Base-by-base conservation (phyloP, 306 rosid species). In the Fragaria vesca region DNA sequence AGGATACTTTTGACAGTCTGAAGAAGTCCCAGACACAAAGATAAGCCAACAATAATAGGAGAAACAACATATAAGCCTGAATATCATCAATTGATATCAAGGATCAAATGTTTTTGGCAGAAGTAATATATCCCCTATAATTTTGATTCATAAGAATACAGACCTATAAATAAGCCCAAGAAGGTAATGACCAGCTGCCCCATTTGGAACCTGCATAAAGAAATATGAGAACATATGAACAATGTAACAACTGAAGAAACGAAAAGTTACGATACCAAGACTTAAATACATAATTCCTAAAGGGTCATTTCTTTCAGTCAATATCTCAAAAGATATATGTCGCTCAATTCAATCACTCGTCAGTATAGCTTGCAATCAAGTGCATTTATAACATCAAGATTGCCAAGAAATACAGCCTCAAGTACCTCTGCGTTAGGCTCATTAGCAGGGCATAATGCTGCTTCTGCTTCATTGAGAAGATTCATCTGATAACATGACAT, bases 141-240 rank as follows among this genome's bases (percentile, higher is more conserved):
- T 3, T 17, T 66, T 68, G 78, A n/a, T 45, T 55, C 47, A 62
- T n/a, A 75, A 75, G 60, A 62, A 32, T 78, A 75, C 82, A 76
- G 82, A 96, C 99, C 99, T 96, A 95, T 90, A 96, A 83, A 96
- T 83, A 71, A 91, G 90, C 83, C 98, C 99, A 57, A 96, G 87
- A 38, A 96, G 96, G 89, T 89, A 90, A 84, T 96, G 98, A 80
- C 99, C 99, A 66, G 99, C 96, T 68, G 99, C 96, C 63, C 98
- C 99, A 74, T 96, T 96, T 58, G 99, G 98, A 87, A 96, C 89
- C 99, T 96, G 85, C 83, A 81, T 8, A 69, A 72, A 80, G 73
- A 78, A 74, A 82, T 61, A 40, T 17, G 61, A 71, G 55, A 58
- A 2, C 18, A 42, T 50, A 55, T 12, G 48, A 48, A 46, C 58